These are phyloP conservation scores for Chlorella sp. DNA, from an alignment of 139 green algal species.

Conservation along the genomic window DNA sequence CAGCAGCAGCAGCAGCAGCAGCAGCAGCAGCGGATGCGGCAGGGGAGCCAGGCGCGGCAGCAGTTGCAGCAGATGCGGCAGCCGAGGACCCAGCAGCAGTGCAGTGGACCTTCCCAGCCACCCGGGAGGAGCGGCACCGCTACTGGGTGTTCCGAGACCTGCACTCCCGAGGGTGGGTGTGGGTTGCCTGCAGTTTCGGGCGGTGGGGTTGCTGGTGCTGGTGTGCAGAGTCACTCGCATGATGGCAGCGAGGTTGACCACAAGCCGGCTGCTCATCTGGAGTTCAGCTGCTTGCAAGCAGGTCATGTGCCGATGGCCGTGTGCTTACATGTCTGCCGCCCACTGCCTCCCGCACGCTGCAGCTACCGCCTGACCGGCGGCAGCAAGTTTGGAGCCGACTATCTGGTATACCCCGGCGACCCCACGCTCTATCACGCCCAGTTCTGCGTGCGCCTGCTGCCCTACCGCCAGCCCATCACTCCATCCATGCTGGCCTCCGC, in stretches of 20 bases:
- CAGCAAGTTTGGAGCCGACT: conserved; percentile 84
- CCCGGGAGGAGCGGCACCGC: conserved; percentile 38
- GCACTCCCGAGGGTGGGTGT: conserved; percentile 22
- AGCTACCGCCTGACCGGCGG: conserved; percentile 71
- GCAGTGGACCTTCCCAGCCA: conserved; percentile 50
- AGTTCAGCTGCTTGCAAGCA: no score
- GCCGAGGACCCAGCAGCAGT: neutral
- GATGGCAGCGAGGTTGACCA: no score
- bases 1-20: neutral
- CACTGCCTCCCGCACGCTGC: neutral
- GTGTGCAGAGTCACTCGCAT: neutral
- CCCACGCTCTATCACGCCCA: conserved; percentile 79
- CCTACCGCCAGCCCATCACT: conserved; percentile 31
- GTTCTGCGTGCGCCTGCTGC: conserved; percentile 67
- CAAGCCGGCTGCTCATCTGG: no score
- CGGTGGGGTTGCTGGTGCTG: neutral
- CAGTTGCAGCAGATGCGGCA: neutral
- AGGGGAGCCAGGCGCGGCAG: neutral
- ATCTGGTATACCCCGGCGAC: conserved; percentile 80
- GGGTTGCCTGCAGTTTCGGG: neutral
- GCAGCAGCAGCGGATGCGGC: neutral
- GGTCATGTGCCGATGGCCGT: no score
- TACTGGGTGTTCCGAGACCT: conserved; percentile 48
- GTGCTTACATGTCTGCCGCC: no score
- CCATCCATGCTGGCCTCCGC: conserved; percentile 53